Conservation (phyloP, 2,329 filamentous ascomycete genomes). For the Paramyrothecium roridum region DNA sequence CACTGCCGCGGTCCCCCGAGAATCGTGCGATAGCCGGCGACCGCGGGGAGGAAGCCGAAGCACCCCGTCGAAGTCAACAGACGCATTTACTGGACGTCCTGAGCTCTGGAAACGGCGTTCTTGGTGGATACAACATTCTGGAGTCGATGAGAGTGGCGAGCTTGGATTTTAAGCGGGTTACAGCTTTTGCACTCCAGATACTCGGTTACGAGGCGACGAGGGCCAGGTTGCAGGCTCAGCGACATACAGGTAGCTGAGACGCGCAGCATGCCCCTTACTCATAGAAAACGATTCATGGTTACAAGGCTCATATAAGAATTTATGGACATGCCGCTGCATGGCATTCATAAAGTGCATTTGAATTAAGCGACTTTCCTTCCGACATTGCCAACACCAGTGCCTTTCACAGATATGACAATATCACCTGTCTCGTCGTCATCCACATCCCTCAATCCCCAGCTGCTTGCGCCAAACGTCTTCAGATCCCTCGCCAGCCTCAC, state of each 20-base stretch:
- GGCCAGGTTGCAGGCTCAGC: slow-evolving; percentile 45
- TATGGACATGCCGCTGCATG: not conserved
- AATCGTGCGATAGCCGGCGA: slow-evolving; percentile 14
- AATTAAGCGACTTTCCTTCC: slow-evolving; percentile 76
- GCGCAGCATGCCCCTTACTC: slow-evolving; percentile 7
- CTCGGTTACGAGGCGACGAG: slow-evolving; percentile 52
- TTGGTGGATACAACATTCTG: slow-evolving; percentile 52
- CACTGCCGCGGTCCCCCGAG: slow-evolving; percentile 10
- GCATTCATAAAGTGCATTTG: not conserved
- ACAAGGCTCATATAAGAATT: not conserved
- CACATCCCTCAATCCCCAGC: slow-evolving; percentile 83
- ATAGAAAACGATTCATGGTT: not conserved
- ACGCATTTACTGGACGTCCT: slow-evolving; percentile 44
- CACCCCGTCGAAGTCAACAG: slow-evolving; percentile 6
- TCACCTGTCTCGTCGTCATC: slow-evolving; percentile 65
- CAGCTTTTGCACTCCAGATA: slow-evolving; percentile 50
- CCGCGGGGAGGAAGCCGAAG: slow-evolving; percentile 22
- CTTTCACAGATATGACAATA: slow-evolving; percentile 87
- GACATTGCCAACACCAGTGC: slow-evolving; percentile 89
- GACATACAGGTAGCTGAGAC: slow-evolving; percentile 26
- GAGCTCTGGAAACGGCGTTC: slow-evolving; percentile 51
- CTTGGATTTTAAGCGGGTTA: slow-evolving; percentile 41
- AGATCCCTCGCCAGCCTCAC: slow-evolving; percentile 81
- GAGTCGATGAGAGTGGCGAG: slow-evolving; percentile 46
- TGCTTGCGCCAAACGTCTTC: slow-evolving; percentile 82